These are phyloP conservation scores for Lipomyces kockii DNA, from an alignment of 805 yeast species.

Conservation along the genomic window DNA sequence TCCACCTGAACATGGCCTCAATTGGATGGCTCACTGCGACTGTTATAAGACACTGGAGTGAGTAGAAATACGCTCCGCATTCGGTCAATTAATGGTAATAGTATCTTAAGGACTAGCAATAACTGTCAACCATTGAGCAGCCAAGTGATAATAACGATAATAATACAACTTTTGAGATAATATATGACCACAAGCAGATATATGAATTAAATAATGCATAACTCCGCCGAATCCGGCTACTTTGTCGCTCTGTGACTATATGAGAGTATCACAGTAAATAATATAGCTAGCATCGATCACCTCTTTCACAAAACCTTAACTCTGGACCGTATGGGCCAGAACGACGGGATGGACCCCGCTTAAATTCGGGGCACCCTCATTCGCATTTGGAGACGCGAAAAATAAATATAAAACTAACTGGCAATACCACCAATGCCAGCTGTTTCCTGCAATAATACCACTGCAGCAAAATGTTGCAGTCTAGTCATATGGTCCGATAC, in stretches of 20 bases:
- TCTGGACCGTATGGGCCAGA: neutral
- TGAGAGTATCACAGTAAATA: neutral
- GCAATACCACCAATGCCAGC: neutral
- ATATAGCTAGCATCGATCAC: neutral
- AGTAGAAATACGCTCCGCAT: neutral
- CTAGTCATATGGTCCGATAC: constrained; percentile 26
- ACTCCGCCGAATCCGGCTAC: neutral
- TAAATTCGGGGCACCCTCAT: neutral
- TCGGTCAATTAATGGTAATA: neutral
- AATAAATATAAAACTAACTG: constrained; percentile 1
- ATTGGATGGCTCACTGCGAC: neutral
- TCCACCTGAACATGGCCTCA: too few species aligned
- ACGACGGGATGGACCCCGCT: neutral
- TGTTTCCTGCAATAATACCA: neutral
- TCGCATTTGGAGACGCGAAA: neutral
- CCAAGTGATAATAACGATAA: neutral
- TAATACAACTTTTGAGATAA: neutral
- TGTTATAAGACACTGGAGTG: neutral
- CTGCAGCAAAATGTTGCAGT: neutral
- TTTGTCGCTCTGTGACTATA: neutral
- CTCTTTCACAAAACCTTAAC: neutral
- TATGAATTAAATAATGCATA: neutral
- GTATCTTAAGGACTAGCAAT: neutral
- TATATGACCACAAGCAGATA: neutral
- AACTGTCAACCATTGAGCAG: neutral